Evolutionary conservation across 2,329 filamentous ascomycete species (phyloP).

Genomic region (Cordyceps javanica): DNA sequence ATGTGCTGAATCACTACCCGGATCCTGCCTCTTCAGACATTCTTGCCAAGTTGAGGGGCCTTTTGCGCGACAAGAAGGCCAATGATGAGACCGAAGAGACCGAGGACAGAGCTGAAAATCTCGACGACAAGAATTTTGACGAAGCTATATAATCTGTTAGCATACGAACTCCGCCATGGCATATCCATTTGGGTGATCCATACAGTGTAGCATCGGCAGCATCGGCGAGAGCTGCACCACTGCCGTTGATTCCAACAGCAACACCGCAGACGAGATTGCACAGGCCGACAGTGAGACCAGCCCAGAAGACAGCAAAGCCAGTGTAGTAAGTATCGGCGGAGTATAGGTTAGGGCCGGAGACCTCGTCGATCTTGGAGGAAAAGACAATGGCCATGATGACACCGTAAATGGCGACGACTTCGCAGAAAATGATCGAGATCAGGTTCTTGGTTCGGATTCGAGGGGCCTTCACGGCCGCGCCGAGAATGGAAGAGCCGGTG

Average conservation of each 20-base stretch:
- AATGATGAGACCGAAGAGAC: slow-evolving; percentile 92
- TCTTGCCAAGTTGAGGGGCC: slow-evolving; percentile 63
- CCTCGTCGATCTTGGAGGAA: slow-evolving; percentile 72
- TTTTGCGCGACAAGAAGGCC: slow-evolving; percentile 84
- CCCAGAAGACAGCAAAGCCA: slow-evolving; percentile 93
- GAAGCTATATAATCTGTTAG: slow-evolving; percentile 55
- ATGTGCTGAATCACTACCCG: slow-evolving; percentile 7
- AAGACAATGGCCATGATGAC: slow-evolving; percentile 99
- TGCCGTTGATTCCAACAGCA: slow-evolving; percentile 96
- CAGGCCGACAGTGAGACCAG: slow-evolving; percentile 85
- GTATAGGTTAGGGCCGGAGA: slow-evolving; percentile 60
- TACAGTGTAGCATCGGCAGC: slow-evolving; percentile 87
- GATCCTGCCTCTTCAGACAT: slow-evolving; percentile 14
- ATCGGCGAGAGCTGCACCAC: slow-evolving; percentile 91
- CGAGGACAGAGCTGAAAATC: slow-evolving; percentile 97
- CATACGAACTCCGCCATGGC: slow-evolving; percentile 11
- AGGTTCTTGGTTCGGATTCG: slow-evolving; percentile 99
- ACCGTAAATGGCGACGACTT: slow-evolving; percentile 99
- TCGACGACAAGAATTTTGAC: slow-evolving; percentile 99
- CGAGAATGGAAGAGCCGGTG: slow-evolving; percentile 94
- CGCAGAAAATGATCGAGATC: slow-evolving; percentile 99
- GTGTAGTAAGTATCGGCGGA: slow-evolving; percentile 83
- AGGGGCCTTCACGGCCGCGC: slow-evolving; percentile 91
- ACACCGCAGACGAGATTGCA: slow-evolving; percentile 97
- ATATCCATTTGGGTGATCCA: slow-evolving; percentile 26